Evolutionary conservation across 2,329 filamentous ascomycete species (phyloP), one percentile per base, ranked within the genome.

Genomic region (Cadophora gregata): DNA sequence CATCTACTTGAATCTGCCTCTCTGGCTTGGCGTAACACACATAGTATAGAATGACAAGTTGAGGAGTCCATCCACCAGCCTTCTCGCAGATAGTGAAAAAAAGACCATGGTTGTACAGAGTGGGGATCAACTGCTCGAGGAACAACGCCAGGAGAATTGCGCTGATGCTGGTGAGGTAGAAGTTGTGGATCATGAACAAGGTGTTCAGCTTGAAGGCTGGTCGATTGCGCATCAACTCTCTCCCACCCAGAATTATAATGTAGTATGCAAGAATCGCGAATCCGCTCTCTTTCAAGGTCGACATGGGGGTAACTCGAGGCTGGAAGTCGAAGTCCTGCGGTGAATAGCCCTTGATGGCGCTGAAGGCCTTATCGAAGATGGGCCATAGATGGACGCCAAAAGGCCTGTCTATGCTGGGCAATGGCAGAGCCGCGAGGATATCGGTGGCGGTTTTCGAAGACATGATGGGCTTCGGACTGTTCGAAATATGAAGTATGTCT

Each of bases 161-260:
- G 79, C 93, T 97, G 83, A 97, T 93, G 72, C 87, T 83, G 58
- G 95, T 98, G 77, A 99, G 84, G 83, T 94, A 89, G 76, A 98
- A 90, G 86, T 99, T 99, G 88, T 99, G 95, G 78, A 97, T 86
- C 83, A 97, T 92, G 86, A 98, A 98, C 67, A 96, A 83, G 19
- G 86, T 84, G 84, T 93, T 96, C 77, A 98, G 87, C 86, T 96
- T 92, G 83, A 96, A 90, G 25, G 95, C 86, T 78, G 90, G 85
- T 70, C 93, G 88, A 77, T 91, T 90, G 81, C 93, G 92, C 96
- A 99, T 98, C 75, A 93, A 79, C 81, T 96, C 93, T 72, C 95
- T 88, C 67, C 95, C 96, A 71, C 94, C 94, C 73, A 98, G 96
- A 77, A 98, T 96, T 82, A 97, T 84, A 73, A 91, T 82, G 81